Evolutionary conservation across 2,329 filamentous ascomycete species (phyloP), one percentile per base, ranked within the genome.

Genomic region (Gaeumannomyces sp.): DNA sequence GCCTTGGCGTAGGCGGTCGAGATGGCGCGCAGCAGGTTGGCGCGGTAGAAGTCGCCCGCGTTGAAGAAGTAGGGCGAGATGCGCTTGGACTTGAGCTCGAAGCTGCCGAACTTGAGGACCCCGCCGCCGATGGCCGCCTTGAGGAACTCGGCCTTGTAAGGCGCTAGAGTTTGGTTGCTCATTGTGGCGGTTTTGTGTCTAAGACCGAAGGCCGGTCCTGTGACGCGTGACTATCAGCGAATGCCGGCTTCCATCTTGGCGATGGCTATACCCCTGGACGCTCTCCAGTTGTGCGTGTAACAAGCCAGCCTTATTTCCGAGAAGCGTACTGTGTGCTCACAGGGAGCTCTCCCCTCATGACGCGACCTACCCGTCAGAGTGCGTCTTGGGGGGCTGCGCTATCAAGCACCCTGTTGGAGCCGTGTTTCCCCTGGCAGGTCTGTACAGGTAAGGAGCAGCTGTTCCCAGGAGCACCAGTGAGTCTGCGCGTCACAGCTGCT

Each of bases 51-150:
- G 72, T 91, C 87, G 66, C 93, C 93, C 60, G 93, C 93, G 78
- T 97, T 97, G 87, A 98, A 96, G 83, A 98, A 98, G 84, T 98
- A 98, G 58, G 95, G 95, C 16, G 93, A 97, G 72, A 83, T 83
- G 73, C 94, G 91, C 78, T 92, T 91, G 64, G 93, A 97, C 81
- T 99, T 99, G 74, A 99, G 87, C 71, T 89, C 91, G 80, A 92
- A 95, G 74, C 84, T 87, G 76, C 92, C 92, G 76, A 95, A 95
- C 73, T 88, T 90, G 70, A 95, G 85, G 71, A 91, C 88, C 68
- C 85, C 84, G 71, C 88, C 87, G 28, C 80, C 77, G 69, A 93
- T 83, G 73, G 89, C 85, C 65, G 89, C 84, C 73, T 85, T 77
- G 71, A 95, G 83, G 76, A 96, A 92, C 66, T 84, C 82, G 69